Percentiles rank a stretch among this genome's conserved stretches.
Conservation (phyloP, 2,329 filamentous ascomycete genomes). For the Microdochium trichocladiopsis region DNA sequence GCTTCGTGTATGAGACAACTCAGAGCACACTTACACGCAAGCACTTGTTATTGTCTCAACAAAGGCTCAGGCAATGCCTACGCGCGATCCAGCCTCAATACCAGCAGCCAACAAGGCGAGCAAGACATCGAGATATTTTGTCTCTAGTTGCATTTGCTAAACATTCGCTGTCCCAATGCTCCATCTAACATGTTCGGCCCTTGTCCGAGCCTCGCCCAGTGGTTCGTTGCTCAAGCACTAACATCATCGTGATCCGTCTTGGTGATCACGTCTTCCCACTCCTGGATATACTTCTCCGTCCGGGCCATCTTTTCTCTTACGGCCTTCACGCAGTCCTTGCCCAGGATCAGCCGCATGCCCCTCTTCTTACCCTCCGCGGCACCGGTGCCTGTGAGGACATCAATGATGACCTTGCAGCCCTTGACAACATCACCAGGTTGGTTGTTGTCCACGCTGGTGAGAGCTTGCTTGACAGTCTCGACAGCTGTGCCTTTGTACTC, state of each 20-base stretch:
- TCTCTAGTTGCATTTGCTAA: no score
- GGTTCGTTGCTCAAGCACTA: not conserved
- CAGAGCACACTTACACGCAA: no score
- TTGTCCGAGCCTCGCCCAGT: no score
- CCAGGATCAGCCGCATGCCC: constrained; percentile 46
- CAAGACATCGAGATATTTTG: no score
- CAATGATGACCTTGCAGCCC: constrained; percentile 43
- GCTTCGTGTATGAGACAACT: no score
- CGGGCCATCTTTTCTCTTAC: constrained; percentile 34
- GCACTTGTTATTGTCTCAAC: no score
- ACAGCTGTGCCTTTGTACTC: constrained; percentile 17
- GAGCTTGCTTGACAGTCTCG: constrained; percentile 16
- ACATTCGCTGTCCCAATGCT: not conserved
- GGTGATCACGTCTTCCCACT: constrained; percentile 38
- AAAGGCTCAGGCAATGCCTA: no score
- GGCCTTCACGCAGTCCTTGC: constrained; percentile 36
- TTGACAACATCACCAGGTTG: constrained; percentile 50
- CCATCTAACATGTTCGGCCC: no score
- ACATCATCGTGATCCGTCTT: constrained; percentile 27
- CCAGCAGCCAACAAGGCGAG: no score
- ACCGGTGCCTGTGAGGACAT: constrained; percentile 45
- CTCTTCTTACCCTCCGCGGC: constrained; percentile 38
- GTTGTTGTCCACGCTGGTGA: constrained; percentile 32
- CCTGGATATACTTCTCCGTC: constrained; percentile 34
- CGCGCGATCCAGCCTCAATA: no score